Evolutionary conservation across 2,329 filamentous ascomycete genomes (phyloP).

Genomic region (Sporothrix variecibatus): DNA sequence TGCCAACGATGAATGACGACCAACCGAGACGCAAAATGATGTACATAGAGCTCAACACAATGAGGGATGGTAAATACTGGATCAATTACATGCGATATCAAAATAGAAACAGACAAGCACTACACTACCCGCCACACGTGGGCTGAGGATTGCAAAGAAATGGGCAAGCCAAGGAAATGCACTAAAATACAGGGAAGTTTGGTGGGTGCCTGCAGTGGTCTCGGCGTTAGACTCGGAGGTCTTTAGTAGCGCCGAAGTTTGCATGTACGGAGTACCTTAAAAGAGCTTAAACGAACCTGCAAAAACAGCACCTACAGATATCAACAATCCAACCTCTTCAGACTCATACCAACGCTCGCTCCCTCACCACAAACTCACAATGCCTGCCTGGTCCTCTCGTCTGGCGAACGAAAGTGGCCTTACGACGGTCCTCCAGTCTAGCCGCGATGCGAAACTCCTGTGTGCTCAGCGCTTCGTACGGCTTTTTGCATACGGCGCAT

Average conservation of each 20-base stretch:
- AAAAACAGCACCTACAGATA: too few species aligned
- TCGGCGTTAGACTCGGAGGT: constrained; percentile 16
- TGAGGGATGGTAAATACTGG: neutral
- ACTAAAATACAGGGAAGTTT: neutral
- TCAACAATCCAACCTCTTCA: neutral
- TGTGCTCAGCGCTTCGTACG: constrained; percentile 61
- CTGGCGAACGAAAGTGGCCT: constrained; percentile 46
- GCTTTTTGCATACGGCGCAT: constrained; percentile 63
- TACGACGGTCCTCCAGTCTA: constrained; percentile 44
- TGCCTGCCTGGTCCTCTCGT: neutral
- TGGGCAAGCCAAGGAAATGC: neutral
- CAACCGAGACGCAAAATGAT: neutral
- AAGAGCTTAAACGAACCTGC: neutral
- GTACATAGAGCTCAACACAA: neutral
- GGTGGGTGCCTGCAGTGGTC: neutral
- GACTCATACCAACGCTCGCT: neutral
- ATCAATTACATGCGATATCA: neutral
- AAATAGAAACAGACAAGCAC: neutral
- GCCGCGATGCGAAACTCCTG: constrained; percentile 57
- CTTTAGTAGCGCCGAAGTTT: neutral
- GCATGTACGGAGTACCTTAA: neutral
- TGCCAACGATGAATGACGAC: neutral
- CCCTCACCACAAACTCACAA: neutral
- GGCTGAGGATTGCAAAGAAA: neutral
- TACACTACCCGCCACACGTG: neutral